Conservation (phyloP, 805 yeast species). For the Debaryomyces hansenii region DNA sequence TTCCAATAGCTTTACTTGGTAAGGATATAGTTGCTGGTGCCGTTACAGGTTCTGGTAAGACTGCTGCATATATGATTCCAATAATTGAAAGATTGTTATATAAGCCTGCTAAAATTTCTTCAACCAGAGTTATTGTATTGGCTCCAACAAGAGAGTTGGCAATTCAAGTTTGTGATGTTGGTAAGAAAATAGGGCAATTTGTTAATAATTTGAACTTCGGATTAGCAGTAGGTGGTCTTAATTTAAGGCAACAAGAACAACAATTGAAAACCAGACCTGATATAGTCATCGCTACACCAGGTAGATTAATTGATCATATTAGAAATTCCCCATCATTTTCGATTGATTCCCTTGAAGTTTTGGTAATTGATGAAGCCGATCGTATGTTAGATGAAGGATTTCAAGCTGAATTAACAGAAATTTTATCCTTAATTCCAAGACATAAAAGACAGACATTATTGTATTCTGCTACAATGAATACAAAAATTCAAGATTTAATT, state of each 20-base stretch:
- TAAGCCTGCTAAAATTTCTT: slow-evolving; percentile 81
- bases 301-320: slow-evolving; percentile 96
- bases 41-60: slow-evolving; percentile 98
- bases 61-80: slow-evolving; percentile 97
- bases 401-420: slow-evolving; percentile 91
- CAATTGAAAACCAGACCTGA: slow-evolving; percentile 92
- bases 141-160: slow-evolving; percentile 98
- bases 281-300: slow-evolving; percentile 96
- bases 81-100: slow-evolving; percentile 87
- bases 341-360: slow-evolving; percentile 87
- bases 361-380: slow-evolving; percentile 97
- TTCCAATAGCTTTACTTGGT: slow-evolving; percentile 91
- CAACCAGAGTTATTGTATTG: slow-evolving; percentile 87
- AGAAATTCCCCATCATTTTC: slow-evolving; percentile 91
- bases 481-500: slow-evolving; percentile 82
- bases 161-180: slow-evolving; percentile 93
- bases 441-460: slow-evolving; percentile 89
- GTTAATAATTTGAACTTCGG: slow-evolving; percentile 82
- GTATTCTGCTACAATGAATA: slow-evolving; percentile 98
- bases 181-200: slow-evolving; percentile 76
- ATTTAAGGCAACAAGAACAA: slow-evolving; percentile 92
- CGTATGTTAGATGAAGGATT: slow-evolving; percentile 99
- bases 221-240: slow-evolving; percentile 96
- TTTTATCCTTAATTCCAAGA: slow-evolving; percentile 77
- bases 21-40: slow-evolving; percentile 99